Base-by-base conservation (phyloP, 2,329 filamentous ascomycete species). In the Phialemonium atrogriseum region DNA sequence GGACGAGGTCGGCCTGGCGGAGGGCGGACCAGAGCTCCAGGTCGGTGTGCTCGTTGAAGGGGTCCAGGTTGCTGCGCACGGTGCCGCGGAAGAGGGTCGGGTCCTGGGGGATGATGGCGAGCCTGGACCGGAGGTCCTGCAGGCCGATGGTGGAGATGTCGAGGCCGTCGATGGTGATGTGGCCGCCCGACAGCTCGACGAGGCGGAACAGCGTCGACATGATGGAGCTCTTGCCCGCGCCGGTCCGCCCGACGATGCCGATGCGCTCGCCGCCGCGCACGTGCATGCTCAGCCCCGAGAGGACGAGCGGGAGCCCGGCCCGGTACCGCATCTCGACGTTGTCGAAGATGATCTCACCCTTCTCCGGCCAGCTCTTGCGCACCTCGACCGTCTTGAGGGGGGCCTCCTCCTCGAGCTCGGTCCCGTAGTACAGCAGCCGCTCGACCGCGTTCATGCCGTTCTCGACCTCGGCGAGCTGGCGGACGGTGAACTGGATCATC, bases 401-500 rank as follows among this genome's bases (percentile, higher is more conserved):
- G 0, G 89, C 85, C 56, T 96, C 91, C 51, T 94, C 82, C 41
- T 94, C 87, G 5, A 98, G 72, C 44, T 84, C 60, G 1, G 76
- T 85, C 33, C 85, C 88, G 53, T 96, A 96, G 62, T 94, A 86
- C 52, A 87, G 78, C 20, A 96, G 68, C 30, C 91, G 80, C 59
- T 96, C 89, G 0, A 93, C 91, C 0, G 88, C 80, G 54, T 95
- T 96, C 89, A 96, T 96, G 51, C 88, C 86, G 59, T 95, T 96
- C 57, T 96, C 89, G 7, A 96, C 86, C 56, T 95, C 89, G 16
- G 89, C 89, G 7, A 95, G 69, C 58, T 96, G 89, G 12, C 91
- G 77, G 12, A 96, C 85, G 1, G 86, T 89, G 56, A 95, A 95
- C 52, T 95, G 89, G 42, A 96, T 80, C 82, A 95, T 87, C 55